Evolutionary conservation across 192 early-diverging fungal species (phyloP).

Genomic region (Gryganskiella cystojenkinii): DNA sequence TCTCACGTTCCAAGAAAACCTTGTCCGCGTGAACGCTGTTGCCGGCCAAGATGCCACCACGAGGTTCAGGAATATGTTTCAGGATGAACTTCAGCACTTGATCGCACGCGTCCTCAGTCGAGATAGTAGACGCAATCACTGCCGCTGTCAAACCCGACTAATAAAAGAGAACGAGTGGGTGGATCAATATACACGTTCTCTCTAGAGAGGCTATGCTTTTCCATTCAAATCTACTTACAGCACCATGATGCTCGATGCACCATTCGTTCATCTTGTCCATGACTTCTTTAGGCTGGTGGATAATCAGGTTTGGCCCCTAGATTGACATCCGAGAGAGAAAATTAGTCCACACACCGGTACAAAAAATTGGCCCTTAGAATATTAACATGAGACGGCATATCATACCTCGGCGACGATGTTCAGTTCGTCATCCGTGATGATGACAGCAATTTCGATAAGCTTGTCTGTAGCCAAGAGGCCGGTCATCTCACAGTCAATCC

Average conservation of each 20-base stretch:
- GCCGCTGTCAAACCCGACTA: conserved; percentile 82
- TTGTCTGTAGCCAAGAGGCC: conserved; percentile 78
- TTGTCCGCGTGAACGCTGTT: conserved; percentile 96
- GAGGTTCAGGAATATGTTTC: conserved; percentile 67
- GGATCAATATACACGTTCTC: neutral
- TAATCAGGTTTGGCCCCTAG: conserved; percentile 75
- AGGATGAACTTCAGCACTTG: conserved; percentile 81
- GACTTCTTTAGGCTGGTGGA: conserved; percentile 76
- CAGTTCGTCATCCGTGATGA: conserved; percentile 90
- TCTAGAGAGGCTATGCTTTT: neutral
- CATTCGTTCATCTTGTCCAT: conserved; percentile 94
- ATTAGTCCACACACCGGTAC: too few relatives aligned
- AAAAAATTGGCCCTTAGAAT: too few relatives aligned
- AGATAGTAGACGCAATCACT: conserved; percentile 74
- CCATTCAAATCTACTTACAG: conserved; percentile 53
- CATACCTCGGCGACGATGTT: conserved; percentile 81
- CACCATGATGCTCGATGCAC: conserved; percentile 88
- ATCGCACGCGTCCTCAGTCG: conserved; percentile 75
- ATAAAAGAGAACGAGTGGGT: neutral
- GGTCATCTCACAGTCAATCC: conserved; percentile 92
- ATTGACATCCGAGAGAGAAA: neutral
- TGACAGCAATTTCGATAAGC: conserved; percentile 90
- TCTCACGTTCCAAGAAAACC: conserved; percentile 82
- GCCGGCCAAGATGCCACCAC: conserved; percentile 83
- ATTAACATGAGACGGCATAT: too few relatives aligned